Conservation (phyloP, 164 flowering plant species). For the Santalum album region DNA sequence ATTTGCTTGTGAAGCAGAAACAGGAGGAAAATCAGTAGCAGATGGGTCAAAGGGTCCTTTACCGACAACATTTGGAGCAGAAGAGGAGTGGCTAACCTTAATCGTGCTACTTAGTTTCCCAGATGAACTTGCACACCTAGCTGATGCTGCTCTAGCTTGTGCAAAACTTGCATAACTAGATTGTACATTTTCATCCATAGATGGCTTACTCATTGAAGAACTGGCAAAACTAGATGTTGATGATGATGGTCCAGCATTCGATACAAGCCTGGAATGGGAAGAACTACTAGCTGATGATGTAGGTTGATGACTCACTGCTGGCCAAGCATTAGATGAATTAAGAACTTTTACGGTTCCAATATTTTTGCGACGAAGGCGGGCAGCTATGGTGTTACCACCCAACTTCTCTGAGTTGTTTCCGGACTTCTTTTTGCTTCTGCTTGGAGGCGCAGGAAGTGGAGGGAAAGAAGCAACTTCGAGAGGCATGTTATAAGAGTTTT, state of each 20-base stretch:
- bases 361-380: background rate
- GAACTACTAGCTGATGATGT: background rate
- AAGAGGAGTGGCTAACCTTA: background rate
- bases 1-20: background rate
- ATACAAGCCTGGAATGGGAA: background rate
- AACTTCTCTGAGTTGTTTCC: slow-evolving; percentile 11
- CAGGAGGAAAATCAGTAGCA: background rate
- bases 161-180: background rate
- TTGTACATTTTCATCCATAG: background rate
- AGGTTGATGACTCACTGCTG: background rate
- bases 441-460: slow-evolving; percentile 47
- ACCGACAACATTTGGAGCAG: background rate
- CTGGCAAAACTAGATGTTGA: background rate
- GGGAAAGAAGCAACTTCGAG: slow-evolving; percentile 65
- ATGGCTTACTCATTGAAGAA: background rate
- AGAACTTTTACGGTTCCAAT: background rate
- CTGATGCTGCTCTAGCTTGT: background rate
- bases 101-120: background rate
- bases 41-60: background rate
- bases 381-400: background rate
- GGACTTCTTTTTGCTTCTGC: slow-evolving; percentile 27
- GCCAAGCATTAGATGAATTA: background rate
- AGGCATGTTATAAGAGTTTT: slow-evolving; percentile 24
- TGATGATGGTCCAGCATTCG: background rate
- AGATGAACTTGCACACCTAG: background rate